Conservation (phyloP, 1,284 basidiomycete species). For the Anthracocystis setariae region DNA sequence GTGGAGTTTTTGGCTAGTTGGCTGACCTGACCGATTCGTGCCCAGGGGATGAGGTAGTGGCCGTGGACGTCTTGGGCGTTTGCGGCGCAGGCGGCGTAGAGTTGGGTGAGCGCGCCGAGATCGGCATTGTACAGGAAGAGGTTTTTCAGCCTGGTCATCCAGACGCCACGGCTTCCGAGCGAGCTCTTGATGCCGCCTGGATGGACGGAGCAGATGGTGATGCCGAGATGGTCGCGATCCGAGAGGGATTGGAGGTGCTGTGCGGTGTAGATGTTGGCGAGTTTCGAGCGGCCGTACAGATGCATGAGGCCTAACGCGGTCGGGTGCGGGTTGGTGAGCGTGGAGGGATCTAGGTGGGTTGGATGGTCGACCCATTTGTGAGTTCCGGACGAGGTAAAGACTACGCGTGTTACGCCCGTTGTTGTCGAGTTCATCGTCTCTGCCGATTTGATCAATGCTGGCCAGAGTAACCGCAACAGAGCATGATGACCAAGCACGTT, state of each 20-base stretch:
- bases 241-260: slow-evolving; percentile 25
- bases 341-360: slow-evolving; percentile 14
- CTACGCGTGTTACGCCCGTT: slow-evolving; percentile 29
- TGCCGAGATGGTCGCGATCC: slow-evolving; percentile 13
- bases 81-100: slow-evolving; percentile 40
- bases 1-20: slow-evolving; percentile 19
- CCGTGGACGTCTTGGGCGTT: slow-evolving; percentile 26
- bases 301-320: slow-evolving; percentile 16
- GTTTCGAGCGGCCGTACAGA: slow-evolving; percentile 49
- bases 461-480: slow-evolving; percentile 44
- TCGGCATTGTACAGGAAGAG: slow-evolving; percentile 27
- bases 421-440: background rate
- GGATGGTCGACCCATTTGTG: slow-evolving; percentile 31
- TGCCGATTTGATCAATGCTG: slow-evolving; percentile 24
- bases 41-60: slow-evolving; percentile 51
- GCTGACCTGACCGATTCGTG: slow-evolving; percentile 27
- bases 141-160: slow-evolving; percentile 32
- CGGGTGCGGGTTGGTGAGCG: slow-evolving; percentile 4
- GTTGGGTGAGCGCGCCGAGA: slow-evolving; percentile 48
- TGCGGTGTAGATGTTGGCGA: slow-evolving; percentile 46
- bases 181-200: slow-evolving; percentile 46
- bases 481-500: slow-evolving; percentile 56
- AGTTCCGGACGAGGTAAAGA: slow-evolving; percentile 46
- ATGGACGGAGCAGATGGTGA: slow-evolving; percentile 43
- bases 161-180: slow-evolving; percentile 2